Conservation (phyloP, 2,329 filamentous ascomycete genomes). For the Ophiocordyceps camponoti-saundersi region DNA sequence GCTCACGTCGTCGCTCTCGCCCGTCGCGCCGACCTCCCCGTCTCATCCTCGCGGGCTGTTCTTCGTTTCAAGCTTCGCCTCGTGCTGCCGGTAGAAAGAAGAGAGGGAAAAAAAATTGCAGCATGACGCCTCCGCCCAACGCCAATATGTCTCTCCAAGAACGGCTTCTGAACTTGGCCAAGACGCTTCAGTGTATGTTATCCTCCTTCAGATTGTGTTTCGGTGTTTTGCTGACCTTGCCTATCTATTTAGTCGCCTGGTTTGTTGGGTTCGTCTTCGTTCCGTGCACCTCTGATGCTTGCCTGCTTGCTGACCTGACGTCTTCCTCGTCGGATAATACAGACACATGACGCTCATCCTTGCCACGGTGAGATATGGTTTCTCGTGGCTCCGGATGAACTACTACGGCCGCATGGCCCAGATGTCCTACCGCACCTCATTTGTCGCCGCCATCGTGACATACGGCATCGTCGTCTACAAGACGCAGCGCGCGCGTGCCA, state of each 20-base stretch:
- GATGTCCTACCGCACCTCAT: conserved; percentile 79
- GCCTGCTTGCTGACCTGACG: conserved; percentile 7
- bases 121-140: conserved; percentile 47
- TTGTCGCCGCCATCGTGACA: conserved; percentile 74
- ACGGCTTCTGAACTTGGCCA: conserved; percentile 59
- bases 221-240: not conserved
- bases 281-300: not conserved
- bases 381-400: conserved; percentile 85
- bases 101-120: not conserved
- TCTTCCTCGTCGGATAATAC: conserved; percentile 3
- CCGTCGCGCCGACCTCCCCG: not conserved
- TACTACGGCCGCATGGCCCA: conserved; percentile 60
- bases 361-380: conserved; percentile 61
- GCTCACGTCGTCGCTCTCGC: not conserved
- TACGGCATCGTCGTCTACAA: conserved; percentile 99
- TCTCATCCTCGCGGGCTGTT: not conserved
- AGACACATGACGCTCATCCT: conserved; percentile 80
- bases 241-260: conserved; percentile 48
- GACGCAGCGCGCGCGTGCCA: conserved; percentile 72
- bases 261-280: conserved; percentile 55
- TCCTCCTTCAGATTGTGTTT: not conserved
- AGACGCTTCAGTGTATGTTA: conserved; percentile 73
- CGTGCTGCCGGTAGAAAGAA: no score
- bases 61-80: no score
- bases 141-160: conserved; percentile 53